Evolutionary conservation across 768 basidiomycete species (phyloP).

Genomic region (Royoungia palumana): DNA sequence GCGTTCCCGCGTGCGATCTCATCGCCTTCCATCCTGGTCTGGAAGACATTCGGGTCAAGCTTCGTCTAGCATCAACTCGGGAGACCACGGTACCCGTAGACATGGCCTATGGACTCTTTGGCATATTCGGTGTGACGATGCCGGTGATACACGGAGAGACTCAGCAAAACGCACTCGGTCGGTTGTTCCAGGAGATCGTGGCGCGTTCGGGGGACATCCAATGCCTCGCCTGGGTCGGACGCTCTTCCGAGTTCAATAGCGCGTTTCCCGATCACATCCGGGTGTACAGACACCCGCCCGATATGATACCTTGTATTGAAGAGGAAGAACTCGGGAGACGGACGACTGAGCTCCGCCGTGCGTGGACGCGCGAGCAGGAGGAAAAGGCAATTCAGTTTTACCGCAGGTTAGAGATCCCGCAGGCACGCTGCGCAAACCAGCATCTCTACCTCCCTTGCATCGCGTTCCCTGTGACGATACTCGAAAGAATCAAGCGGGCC

Average conservation of each 20-base stretch:
- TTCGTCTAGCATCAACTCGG: conserved; percentile 20
- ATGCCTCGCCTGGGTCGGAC: conserved; percentile 19
- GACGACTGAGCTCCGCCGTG: not conserved
- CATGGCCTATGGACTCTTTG: conserved; percentile 22
- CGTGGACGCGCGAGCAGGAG: conserved; percentile 3
- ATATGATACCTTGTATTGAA: conserved; percentile 3
- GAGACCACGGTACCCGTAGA: conserved; percentile 18
- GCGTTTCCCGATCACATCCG: conserved; percentile 16
- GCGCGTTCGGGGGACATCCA: conserved; percentile 18
- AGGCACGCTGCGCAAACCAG: conserved; percentile 4
- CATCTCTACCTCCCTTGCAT: conserved; percentile 18
- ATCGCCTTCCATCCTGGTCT: conserved; percentile 11
- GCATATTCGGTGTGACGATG: conserved; percentile 18
- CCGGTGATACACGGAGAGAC: conserved; percentile 16
- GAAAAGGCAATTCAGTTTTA: conserved; percentile 5
- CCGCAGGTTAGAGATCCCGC: not conserved
- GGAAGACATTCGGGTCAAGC: conserved; percentile 11
- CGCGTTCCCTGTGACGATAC: conserved; percentile 9
- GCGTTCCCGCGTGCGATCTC: conserved; percentile 5
- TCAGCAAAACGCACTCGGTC: conserved; percentile 16
- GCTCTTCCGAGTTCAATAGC: conserved; percentile 21
- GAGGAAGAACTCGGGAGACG: conserved; percentile 5
- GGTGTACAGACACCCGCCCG: conserved; percentile 6
- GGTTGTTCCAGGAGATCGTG: conserved; percentile 18
- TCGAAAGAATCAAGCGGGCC: not conserved